These are phyloP conservation scores for Capsicum rhomboideum DNA, from an alignment of 257 asterid genomes.

Conservation along the genomic window DNA sequence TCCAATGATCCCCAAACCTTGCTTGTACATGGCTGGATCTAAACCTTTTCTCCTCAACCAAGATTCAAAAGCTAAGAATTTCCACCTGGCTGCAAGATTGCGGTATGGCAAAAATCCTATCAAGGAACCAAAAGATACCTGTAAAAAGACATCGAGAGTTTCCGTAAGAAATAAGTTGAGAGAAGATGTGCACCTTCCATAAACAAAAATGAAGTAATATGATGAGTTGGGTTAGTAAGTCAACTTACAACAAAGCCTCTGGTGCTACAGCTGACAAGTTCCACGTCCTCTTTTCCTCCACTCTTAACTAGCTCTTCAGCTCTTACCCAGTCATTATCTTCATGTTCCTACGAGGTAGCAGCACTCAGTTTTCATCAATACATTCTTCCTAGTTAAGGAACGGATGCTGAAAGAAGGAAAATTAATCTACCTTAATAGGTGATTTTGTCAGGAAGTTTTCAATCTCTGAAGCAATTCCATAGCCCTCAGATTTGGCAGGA, in stretches of 20 bases:
- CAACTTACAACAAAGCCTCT: slow-evolving; percentile 85
- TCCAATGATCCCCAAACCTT: slow-evolving; percentile 71
- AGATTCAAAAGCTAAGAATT: slow-evolving; percentile 86
- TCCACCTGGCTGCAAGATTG: slow-evolving; percentile 88
- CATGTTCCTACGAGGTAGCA: slow-evolving; percentile 45
- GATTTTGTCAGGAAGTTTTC: slow-evolving; percentile 42
- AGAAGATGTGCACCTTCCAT: background rate
- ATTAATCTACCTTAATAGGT: slow-evolving; percentile 44
- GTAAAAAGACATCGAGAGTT: slow-evolving; percentile 7
- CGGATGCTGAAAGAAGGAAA: background rate
- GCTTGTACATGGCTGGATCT: slow-evolving; percentile 72
- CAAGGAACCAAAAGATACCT: slow-evolving; percentile 89
- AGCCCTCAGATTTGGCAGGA: slow-evolving; percentile 24
- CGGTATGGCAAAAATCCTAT: slow-evolving; percentile 91
- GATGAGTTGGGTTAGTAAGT: background rate
- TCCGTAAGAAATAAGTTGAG: background rate
- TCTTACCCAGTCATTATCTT: slow-evolving; percentile 71
- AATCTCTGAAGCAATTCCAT: slow-evolving; percentile 35
- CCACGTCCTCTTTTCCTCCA: slow-evolving; percentile 71
- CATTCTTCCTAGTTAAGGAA: background rate
- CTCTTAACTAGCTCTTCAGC: slow-evolving; percentile 60
- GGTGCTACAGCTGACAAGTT: slow-evolving; percentile 70
- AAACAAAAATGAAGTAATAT: background rate
- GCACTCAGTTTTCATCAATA: slow-evolving; percentile 20
- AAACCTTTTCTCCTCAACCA: slow-evolving; percentile 89